phyloP scores from a whole-genome alignment of 345 rosid species.

The Salix suchowensis region DNA sequence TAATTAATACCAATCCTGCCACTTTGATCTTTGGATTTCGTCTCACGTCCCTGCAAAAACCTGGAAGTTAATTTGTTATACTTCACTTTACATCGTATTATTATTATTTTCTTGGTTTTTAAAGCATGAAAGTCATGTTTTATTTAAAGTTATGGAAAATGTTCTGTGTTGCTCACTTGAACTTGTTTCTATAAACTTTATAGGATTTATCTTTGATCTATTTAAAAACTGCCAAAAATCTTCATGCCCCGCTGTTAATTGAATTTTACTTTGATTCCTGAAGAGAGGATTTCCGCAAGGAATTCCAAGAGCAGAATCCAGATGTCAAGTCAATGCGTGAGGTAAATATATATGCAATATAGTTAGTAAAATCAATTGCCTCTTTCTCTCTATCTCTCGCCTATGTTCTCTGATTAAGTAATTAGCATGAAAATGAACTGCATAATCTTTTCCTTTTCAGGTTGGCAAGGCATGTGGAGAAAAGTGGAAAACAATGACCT shows the following conservation, averaged over 20 bases:
- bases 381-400: neutral
- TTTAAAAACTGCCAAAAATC: neutral
- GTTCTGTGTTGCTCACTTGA: neutral
- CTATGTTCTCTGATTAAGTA: neutral
- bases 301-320: slow-evolving; percentile 76
- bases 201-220: neutral
- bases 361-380: neutral
- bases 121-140: neutral
- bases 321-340: slow-evolving; percentile 87
- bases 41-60: neutral
- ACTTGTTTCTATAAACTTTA: neutral
- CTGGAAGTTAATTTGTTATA: neutral
- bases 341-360: slow-evolving; percentile 35
- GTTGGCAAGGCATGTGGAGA: slow-evolving; percentile 96
- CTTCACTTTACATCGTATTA: neutral
- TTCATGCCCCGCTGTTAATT: neutral
- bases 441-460: slow-evolving; percentile 30
- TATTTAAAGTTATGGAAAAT: neutral
- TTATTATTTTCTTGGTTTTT: neutral
- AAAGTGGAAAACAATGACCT: slow-evolving; percentile 87
- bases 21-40: neutral
- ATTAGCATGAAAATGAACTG: slow-evolving; percentile 10
- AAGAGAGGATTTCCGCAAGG: slow-evolving; percentile 93
- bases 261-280: slow-evolving; percentile 9
- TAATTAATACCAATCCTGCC: neutral